Percentiles rank a stretch among this genome's conserved stretches.
Conservation (phyloP, 1,284 basidiomycete genomes). For the Amylostereum areolatum region DNA sequence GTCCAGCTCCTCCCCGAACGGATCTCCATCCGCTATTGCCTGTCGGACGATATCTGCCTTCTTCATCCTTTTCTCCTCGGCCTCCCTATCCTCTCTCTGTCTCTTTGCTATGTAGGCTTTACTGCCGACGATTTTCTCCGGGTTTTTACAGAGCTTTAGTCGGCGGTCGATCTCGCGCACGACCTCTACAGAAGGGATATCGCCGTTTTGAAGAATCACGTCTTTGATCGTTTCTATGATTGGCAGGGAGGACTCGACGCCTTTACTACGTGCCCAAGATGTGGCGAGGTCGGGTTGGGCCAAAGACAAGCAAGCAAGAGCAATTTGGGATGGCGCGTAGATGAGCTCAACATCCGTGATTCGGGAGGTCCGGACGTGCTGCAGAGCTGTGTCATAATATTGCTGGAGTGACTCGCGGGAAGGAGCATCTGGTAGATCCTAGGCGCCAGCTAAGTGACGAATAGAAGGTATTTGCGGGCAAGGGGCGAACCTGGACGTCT, state of each 20-base stretch:
- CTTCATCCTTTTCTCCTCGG: slow-evolving; percentile 56
- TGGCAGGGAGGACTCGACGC: slow-evolving; percentile 22
- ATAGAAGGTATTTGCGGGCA: slow-evolving; percentile 7
- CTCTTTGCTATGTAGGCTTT: slow-evolving; percentile 68
- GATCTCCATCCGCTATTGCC: slow-evolving; percentile 50
- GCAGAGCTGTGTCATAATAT: slow-evolving; percentile 55
- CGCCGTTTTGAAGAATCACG: slow-evolving; percentile 54
- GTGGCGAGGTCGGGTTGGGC: slow-evolving; percentile 55
- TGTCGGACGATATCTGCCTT: slow-evolving; percentile 55
- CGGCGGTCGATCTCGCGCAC: slow-evolving; percentile 85
- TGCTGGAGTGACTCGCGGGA: slow-evolving; percentile 34
- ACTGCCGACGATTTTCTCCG: slow-evolving; percentile 86
- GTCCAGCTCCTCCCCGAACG: slow-evolving; percentile 53
- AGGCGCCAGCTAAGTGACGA: slow-evolving; percentile 4
- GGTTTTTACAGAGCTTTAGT: slow-evolving; percentile 84
- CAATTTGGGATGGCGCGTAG: slow-evolving; percentile 91
- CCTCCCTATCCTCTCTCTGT: slow-evolving; percentile 57
- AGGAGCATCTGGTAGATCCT: slow-evolving; percentile 39
- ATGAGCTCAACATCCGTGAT: slow-evolving; percentile 91
- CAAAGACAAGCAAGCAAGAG: slow-evolving; percentile 75
- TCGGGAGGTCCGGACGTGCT: slow-evolving; percentile 65
- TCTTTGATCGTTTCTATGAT: slow-evolving; percentile 50
- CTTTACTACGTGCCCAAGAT: slow-evolving; percentile 59
- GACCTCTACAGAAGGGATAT: slow-evolving; percentile 68
- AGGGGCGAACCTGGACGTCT: slow-evolving; percentile 73